These are phyloP conservation scores for Vaccinium darrowii DNA, from an alignment of 148 eudicot genomes.

Conservation along the genomic window DNA sequence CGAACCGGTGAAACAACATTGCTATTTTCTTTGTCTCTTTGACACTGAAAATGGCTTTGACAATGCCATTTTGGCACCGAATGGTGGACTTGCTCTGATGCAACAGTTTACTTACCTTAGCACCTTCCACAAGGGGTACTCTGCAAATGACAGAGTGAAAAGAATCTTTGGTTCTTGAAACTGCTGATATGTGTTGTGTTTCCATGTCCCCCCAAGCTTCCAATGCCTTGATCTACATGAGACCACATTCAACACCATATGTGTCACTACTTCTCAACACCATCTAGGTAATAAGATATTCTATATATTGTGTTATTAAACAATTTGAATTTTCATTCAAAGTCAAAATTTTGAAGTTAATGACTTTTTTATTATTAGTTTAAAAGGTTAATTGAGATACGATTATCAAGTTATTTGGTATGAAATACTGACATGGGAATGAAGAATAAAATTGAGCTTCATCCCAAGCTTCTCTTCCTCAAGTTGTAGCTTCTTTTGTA, in stretches of 20 bases:
- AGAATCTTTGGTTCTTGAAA: slow-evolving; percentile 33
- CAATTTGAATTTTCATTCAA: not conserved
- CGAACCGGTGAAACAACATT: no score
- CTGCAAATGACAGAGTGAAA: slow-evolving; percentile 44
- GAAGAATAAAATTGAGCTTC: slow-evolving; percentile 40
- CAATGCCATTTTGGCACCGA: no score
- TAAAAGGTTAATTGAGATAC: no score
- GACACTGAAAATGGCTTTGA: no score
- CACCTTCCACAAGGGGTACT: slow-evolving; percentile 51
- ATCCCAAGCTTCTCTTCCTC: slow-evolving; percentile 46
- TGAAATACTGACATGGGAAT: slow-evolving; percentile 42
- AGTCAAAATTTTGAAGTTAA: no score
- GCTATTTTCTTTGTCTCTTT: no score
- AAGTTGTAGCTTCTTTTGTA: slow-evolving; percentile 41
- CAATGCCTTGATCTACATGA: slow-evolving; percentile 32
- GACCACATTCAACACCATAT: not conserved
- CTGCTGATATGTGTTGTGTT: slow-evolving; percentile 35
- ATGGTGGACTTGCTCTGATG: no score
- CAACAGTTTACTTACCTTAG: slow-evolving; percentile 31
- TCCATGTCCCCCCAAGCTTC: slow-evolving; percentile 48
- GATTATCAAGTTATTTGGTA: not conserved
- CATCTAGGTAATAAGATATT: not conserved
- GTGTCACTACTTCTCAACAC: not conserved
- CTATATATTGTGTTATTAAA: not conserved
- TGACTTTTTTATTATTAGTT: no score